Base-by-base conservation (phyloP, 164 flowering plant genomes). In the Aristolochia fimbriata region DNA sequence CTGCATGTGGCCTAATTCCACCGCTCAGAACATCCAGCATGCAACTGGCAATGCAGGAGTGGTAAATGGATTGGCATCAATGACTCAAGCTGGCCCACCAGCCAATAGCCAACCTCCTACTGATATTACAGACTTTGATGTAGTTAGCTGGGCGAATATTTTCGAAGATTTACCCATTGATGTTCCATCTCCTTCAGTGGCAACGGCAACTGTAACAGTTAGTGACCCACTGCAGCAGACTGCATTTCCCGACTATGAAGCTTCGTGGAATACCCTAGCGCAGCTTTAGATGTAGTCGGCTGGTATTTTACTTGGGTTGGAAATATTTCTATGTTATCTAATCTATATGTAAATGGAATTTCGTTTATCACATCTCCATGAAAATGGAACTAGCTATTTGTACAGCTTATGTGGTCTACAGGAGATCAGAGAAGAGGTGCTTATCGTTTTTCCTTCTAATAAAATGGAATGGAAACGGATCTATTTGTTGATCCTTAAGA, bases 231-330 rank as follows among this genome's bases (percentile, higher is more conserved):
- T 70, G n/a, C 73, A 70, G n/a, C 56, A 69, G 50, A 25, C 59
- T 5, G 27, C 73, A 19, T 65, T 57, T 0, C 76, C 71, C 55
- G 84, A 79, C 69, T 74, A 74, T 27, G 83, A 77, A 19, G 75
- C 68, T 46, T 62, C 70, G 37, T 79, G 71, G 77, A 47, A 65
- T 46, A 58, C 65, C 41, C 61, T 70, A 51, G 65, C 75, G 22
- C 67, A 62, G 22, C 69, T 20, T 9, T 63, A 61, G 61, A 37
- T 37, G 43, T 10, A 37, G 43, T 27, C 30, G 5, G 30, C 30
- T 27, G 30, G 5, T 27, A 27, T 27, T 27, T 27, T 2, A 27
- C 30, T 27, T 27, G 30, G 2, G 43, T 10, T 37, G 12, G 9
- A 37, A 37, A 37, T 0, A 3, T 37, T 6, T 37, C 2, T 37